These are phyloP conservation scores for Wickerhamiella sergipiensis DNA, from an alignment of 805 yeast genomes.

Conservation along the genomic window DNA sequence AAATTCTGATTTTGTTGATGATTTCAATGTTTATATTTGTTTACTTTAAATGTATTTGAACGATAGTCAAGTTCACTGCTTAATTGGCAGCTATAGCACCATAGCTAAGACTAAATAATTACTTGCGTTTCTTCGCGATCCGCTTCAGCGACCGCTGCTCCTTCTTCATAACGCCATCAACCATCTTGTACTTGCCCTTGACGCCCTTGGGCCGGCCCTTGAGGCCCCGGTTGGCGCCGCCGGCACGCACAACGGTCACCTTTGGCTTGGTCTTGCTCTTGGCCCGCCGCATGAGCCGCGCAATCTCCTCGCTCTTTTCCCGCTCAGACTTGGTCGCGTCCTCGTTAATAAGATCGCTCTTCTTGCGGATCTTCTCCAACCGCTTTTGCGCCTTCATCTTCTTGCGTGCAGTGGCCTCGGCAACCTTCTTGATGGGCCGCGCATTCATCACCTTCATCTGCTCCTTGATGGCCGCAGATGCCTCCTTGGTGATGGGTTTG, in stretches of 20 bases:
- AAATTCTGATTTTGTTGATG: too few species aligned
- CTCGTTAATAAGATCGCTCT: slow-evolving; percentile 81
- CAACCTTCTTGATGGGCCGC: slow-evolving; percentile 96
- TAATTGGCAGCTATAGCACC: too few species aligned
- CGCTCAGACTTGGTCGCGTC: slow-evolving; percentile 76
- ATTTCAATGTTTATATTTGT: too few species aligned
- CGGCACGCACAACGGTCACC: slow-evolving; percentile 80
- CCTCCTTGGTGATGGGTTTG: slow-evolving; percentile 93
- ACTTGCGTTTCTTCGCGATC: slow-evolving; percentile 74
- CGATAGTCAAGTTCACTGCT: too few species aligned
- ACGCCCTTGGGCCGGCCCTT: slow-evolving; percentile 95
- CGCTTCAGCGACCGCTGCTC: slow-evolving; percentile 89
- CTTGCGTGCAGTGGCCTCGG: slow-evolving; percentile 95
- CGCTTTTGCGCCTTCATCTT: slow-evolving; percentile 81
- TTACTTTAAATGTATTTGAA: too few species aligned
- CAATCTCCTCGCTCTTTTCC: slow-evolving; percentile 89
- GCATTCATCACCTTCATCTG: slow-evolving; percentile 77
- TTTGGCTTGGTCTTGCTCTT: slow-evolving; percentile 61
- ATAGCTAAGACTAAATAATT: slow-evolving; percentile 17
- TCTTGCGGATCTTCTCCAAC: slow-evolving; percentile 79
- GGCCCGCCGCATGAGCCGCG: slow-evolving; percentile 68
- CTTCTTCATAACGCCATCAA: slow-evolving; percentile 94
- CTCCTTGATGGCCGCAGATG: slow-evolving; percentile 62
- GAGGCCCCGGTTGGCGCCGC: slow-evolving; percentile 71
- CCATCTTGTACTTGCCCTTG: slow-evolving; percentile 97